Evolutionary conservation across 768 basidiomycete genomes (phyloP).

Genomic region (Auricularia sp.): DNA sequence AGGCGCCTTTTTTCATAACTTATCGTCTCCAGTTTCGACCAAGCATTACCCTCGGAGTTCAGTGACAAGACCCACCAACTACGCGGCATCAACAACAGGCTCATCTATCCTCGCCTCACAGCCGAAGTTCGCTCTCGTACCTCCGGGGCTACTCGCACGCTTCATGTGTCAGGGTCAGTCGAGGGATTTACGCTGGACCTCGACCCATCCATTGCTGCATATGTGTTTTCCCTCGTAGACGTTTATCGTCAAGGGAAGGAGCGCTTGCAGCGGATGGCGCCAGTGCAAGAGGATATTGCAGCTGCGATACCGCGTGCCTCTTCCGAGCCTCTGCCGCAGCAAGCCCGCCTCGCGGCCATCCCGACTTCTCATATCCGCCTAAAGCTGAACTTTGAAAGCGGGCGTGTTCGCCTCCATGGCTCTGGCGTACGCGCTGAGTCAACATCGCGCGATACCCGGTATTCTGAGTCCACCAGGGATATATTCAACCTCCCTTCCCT

Average conservation of each 20-base stretch:
- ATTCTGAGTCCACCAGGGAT: slow-evolving; percentile 33
- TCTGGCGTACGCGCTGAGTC: background rate
- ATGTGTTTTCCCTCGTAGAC: slow-evolving; percentile 70
- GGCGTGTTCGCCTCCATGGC: slow-evolving; percentile 56
- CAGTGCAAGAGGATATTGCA: background rate
- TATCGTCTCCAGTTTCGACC: slow-evolving; percentile 53
- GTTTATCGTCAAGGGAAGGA: slow-evolving; percentile 78
- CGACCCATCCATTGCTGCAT: slow-evolving; percentile 69
- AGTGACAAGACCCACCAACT: slow-evolving; percentile 54
- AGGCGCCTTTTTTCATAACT: background rate
- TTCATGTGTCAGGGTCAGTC: slow-evolving; percentile 59
- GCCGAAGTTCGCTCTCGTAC: slow-evolving; percentile 56
- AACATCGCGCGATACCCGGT: slow-evolving; percentile 3
- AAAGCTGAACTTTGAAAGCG: slow-evolving; percentile 72
- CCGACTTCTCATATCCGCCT: slow-evolving; percentile 53
- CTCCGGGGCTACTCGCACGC: slow-evolving; percentile 36
- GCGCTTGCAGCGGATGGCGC: slow-evolving; percentile 56
- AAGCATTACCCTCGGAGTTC: slow-evolving; percentile 62
- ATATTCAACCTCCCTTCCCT: slow-evolving; percentile 65
- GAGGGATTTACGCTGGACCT: slow-evolving; percentile 80
- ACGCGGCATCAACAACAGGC: slow-evolving; percentile 38
- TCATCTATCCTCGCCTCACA: slow-evolving; percentile 73
- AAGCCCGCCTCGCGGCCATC: slow-evolving; percentile 23
- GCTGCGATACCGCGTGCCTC: background rate
- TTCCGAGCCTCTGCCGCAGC: slow-evolving; percentile 6